A percentile compares a stretch with the other conserved stretches of the same genome.
phyloP scores from a whole-genome alignment of 2,329 filamentous ascomycete species.

The Rhytidhysteron rufulum region DNA sequence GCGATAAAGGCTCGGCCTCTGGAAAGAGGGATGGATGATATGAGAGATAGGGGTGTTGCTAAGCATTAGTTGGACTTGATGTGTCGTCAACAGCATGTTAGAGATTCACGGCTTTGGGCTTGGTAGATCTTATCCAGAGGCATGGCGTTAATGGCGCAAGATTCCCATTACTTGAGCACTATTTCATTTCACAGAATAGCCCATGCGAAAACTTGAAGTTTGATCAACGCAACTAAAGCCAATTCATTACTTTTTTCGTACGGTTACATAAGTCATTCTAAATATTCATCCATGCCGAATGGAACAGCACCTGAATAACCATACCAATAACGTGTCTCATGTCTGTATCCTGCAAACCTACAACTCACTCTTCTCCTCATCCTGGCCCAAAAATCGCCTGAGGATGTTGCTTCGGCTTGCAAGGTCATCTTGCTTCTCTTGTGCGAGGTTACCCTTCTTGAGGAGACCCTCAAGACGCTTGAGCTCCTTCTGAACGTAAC shows the following conservation, averaged over 20 bases:
- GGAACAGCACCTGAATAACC: background rate
- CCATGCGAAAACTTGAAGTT: no score
- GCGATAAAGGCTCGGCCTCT: constrained; percentile 24
- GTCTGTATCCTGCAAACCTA: constrained; percentile 37
- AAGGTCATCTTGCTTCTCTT: constrained; percentile 84
- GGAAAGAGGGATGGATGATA: constrained; percentile 18
- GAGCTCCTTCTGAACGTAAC: constrained; percentile 81
- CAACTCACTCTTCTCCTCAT: constrained; percentile 65
- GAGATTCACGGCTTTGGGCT: no score
- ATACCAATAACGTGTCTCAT: constrained; percentile 3
- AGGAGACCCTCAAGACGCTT: constrained; percentile 74
- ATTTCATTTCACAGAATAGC: no score
- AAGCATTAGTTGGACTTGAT: no score
- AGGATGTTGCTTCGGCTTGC: constrained; percentile 85
- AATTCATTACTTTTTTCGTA: constrained; percentile 14
- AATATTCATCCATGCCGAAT: background rate
- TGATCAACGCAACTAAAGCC: constrained; percentile 6
- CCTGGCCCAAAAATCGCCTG: constrained; percentile 64
- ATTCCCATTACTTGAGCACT: no score
- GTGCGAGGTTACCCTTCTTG: constrained; percentile 79
- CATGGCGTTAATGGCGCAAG: no score
- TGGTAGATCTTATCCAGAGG: no score
- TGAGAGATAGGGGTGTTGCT: no score
- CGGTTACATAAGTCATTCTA: constrained; percentile 10
- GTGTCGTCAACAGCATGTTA: no score